These are phyloP conservation scores for Cyberlindnera mrakii DNA, from an alignment of 805 yeast genomes.

Conservation along the genomic window DNA sequence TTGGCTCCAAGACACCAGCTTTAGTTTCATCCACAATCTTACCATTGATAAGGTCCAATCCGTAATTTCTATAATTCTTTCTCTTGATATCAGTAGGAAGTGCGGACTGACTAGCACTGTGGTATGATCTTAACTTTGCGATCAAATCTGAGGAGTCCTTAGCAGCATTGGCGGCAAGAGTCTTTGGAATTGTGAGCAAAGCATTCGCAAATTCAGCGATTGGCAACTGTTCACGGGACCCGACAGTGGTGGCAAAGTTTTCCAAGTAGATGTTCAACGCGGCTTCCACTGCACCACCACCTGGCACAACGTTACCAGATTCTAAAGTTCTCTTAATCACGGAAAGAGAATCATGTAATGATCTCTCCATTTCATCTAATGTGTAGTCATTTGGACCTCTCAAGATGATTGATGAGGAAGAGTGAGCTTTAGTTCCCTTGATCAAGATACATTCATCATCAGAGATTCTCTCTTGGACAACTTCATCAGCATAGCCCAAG, in stretches of 20 bases:
- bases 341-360: slow-evolving; percentile 87
- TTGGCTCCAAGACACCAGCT: slow-evolving; percentile 92
- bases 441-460: slow-evolving; percentile 96
- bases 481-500: slow-evolving; percentile 90
- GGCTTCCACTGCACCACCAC: slow-evolving; percentile 98
- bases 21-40: slow-evolving; percentile 80
- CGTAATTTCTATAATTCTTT: slow-evolving; percentile 82
- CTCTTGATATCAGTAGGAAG: slow-evolving; percentile 78
- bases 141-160: slow-evolving; percentile 93
- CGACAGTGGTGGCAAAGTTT: slow-evolving; percentile 95
- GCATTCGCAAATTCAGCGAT: slow-evolving; percentile 96
- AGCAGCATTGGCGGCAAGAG: slow-evolving; percentile 95
- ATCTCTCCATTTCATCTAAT: slow-evolving; percentile 97
- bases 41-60: slow-evolving; percentile 87
- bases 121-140: slow-evolving; percentile 93
- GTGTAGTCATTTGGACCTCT: slow-evolving; percentile 96
- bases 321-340: slow-evolving; percentile 96
- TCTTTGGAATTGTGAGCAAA: slow-evolving; percentile 87
- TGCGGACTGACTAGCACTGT: slow-evolving; percentile 89
- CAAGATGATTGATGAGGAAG: slow-evolving; percentile 83
- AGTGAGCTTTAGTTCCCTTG: slow-evolving; percentile 89
- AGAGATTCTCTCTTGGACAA: slow-evolving; percentile 81
- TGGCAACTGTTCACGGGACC: slow-evolving; percentile 95
- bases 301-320: slow-evolving; percentile 92
- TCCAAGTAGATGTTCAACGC: slow-evolving; percentile 93